Base-by-base conservation (phyloP, 495 filamentous ascomycete genomes). In the Immersiella caudata region DNA sequence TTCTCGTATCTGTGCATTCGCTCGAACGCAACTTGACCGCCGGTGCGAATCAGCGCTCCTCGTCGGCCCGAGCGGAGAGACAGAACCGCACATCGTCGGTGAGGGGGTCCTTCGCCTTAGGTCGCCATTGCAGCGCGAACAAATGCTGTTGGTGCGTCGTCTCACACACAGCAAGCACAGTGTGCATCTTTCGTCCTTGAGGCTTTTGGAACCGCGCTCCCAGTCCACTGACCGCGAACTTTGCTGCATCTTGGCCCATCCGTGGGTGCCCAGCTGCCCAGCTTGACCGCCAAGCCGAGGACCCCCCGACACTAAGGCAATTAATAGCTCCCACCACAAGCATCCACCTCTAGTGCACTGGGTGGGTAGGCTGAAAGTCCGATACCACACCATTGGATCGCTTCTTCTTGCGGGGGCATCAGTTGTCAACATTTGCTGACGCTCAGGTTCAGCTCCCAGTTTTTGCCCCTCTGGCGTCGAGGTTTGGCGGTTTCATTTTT, bases 41-140 rank as follows among this genome's bases (percentile, higher is more conserved):
- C 24, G 56, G 16, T 22, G 56, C 56, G 26, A 59, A 59, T 59
- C 56, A 59, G 56, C 8, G 25, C 16, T 11, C n/a, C 25, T 22
- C 56, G 22, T 59, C 56, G 56, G 56, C 56, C 56, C 56, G 56
- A 59, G 56, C 24, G 4, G 25, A 9, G 56, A 59, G 56, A 59
- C 56, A 29, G 18, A 46, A 46, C 40, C 40, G 40, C 40, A 46
- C 40, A 46, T 46, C 26, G 26, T 8, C 56, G 25, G 21, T 26
- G 56, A 11, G 25, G 21, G 56, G 21, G 21, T 33, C 29, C 29
- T 33, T 33, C 26, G 33, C 11, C 56, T 29, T 25, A 25, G 27
- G 24, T 20, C 26, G 6, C 24, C 22, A 6, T 1, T 59, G 21
- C 24, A 35, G 11, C 56, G 9, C 14, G 25, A 46, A 14, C 40